Base-by-base conservation (phyloP, 176 grass and related monocot species). In the Oryza nivara region DNA sequence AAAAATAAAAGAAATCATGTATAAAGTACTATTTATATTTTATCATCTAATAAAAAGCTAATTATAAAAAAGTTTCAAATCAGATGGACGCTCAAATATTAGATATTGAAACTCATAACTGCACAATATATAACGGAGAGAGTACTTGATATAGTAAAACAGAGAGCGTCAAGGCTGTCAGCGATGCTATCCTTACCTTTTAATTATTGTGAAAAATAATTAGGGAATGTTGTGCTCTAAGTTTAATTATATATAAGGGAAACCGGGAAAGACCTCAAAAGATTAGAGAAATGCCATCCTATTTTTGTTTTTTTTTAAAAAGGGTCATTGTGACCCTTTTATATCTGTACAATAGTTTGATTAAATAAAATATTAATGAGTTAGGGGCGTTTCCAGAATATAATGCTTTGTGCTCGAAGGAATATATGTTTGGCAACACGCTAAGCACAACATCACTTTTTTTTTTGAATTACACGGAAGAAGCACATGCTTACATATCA, bases 301-400 rank as follows among this genome's bases (percentile, higher is more conserved):
- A 8, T 58, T 58, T 58, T 58, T 56, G 1, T 58, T 58, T 58
- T 58, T 58, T 58, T 17, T 5, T 9, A 58, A 20, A 1, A 58
- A 3, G 30, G 30, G 30, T 58, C 17, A 20, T 17, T n/a, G 16
- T 11, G 11, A 47, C 12, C 9, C 19, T 58, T 56, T 58, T 58
- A 58, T n/a, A 15, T 6, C 1, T 16, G 45, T n/a, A 32, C 30
- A 48, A 78, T 61, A 82, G 79, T 58, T 56, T 28, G 51, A n/a
- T 56, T 77, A 67, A 17, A n/a, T 82, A 86, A 82, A 46, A 20
- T 6, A 78, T 6, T 60, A 78, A 74, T 83, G 47, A 15, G 79
- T 68, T 90, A 83, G 74, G 46, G 60, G 67, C 30, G 74, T 36
- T 82, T 86, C 79, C 73, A 78, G 73, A 58, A 86, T 56, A 82